Percentiles rank a stretch among this genome's conserved stretches.
phyloP scores from a whole-genome alignment of 2,329 filamentous ascomycete genomes.

The Diplocarpon rosae region DNA sequence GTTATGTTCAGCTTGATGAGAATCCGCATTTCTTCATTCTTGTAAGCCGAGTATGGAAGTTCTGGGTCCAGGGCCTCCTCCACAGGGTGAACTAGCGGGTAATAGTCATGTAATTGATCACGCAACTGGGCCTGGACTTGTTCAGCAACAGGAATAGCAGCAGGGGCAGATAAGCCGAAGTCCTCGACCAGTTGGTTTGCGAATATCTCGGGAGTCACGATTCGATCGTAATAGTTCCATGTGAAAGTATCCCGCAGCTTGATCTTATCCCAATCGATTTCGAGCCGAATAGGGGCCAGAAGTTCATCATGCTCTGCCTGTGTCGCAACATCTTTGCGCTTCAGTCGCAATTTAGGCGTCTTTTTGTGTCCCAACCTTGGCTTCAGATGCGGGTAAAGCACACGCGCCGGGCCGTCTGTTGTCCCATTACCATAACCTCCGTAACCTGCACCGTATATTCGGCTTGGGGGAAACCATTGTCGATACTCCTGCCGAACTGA shows the following conservation, averaged over 20 bases:
- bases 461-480: slow-evolving; percentile 43
- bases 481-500: slow-evolving; percentile 44
- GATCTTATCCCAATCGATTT: slow-evolving; percentile 92
- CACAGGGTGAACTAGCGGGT: slow-evolving; percentile 80
- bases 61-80: slow-evolving; percentile 86
- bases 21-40: slow-evolving; percentile 98
- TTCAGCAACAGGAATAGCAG: slow-evolving; percentile 51
- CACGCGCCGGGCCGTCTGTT: slow-evolving; percentile 60
- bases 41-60: slow-evolving; percentile 85
- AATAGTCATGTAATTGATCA: slow-evolving; percentile 87
- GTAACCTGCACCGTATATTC: slow-evolving; percentile 65
- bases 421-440: slow-evolving; percentile 79
- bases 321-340: slow-evolving; percentile 67
- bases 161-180: slow-evolving; percentile 65
- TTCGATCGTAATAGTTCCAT: slow-evolving; percentile 91
- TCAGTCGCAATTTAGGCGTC: slow-evolving; percentile 61
- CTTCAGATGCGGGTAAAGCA: slow-evolving; percentile 73
- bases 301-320: slow-evolving; percentile 90
- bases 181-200: slow-evolving; percentile 87
- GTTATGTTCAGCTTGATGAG: slow-evolving; percentile 95
- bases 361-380: slow-evolving; percentile 66
- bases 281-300: slow-evolving; percentile 78
- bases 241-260: slow-evolving; percentile 96
- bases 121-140: slow-evolving; percentile 59
- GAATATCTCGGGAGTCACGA: slow-evolving; percentile 70